A percentile compares a stretch with the other conserved stretches of the same genome.
phyloP scores from a whole-genome alignment of 768 basidiomycete genomes.

The Serpula lacrymans region DNA sequence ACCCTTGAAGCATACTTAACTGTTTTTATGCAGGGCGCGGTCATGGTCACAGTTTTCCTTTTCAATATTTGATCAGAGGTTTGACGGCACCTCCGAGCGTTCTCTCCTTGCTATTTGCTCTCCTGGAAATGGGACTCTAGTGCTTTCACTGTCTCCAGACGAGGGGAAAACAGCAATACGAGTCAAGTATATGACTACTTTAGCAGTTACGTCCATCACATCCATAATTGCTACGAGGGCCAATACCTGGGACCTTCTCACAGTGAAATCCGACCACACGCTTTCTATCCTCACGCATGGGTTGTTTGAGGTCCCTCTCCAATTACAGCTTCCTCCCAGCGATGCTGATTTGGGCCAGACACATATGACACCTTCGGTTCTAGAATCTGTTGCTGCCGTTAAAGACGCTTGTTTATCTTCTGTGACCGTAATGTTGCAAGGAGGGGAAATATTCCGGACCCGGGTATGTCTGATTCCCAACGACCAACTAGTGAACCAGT shows the following conservation, averaged over 20 bases:
- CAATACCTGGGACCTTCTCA: slow-evolving; percentile 64
- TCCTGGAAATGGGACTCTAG: slow-evolving; percentile 40
- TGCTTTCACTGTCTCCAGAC: slow-evolving; percentile 47
- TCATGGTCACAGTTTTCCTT: slow-evolving; percentile 50
- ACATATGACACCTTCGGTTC: neutral
- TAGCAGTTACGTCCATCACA: slow-evolving; percentile 49
- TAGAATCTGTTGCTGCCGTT: slow-evolving; percentile 38
- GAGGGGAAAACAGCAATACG: slow-evolving; percentile 38
- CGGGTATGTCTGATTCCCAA: slow-evolving; percentile 55
- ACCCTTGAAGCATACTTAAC: neutral
- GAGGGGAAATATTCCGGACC: slow-evolving; percentile 44
- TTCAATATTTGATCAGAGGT: slow-evolving; percentile 63
- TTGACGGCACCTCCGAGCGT: slow-evolving; percentile 50
- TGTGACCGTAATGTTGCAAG: slow-evolving; percentile 50
- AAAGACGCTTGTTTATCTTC: slow-evolving; percentile 49
- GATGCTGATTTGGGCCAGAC: too few relatives aligned
- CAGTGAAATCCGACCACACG: slow-evolving; percentile 53
- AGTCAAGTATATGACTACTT: slow-evolving; percentile 34
- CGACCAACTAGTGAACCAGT: slow-evolving; percentile 53
- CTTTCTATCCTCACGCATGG: slow-evolving; percentile 66
- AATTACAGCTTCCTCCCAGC: slow-evolving; percentile 18
- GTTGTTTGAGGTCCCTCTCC: slow-evolving; percentile 38
- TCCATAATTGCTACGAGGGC: slow-evolving; percentile 63
- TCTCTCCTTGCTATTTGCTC: slow-evolving; percentile 56
- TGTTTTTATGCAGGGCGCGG: slow-evolving; percentile 29